A percentile compares a stretch with the other conserved stretches of the same genome.
These are phyloP conservation scores for Exophiala sp. DNA, from an alignment of 2,329 filamentous ascomycete genomes.

Conservation along the genomic window DNA sequence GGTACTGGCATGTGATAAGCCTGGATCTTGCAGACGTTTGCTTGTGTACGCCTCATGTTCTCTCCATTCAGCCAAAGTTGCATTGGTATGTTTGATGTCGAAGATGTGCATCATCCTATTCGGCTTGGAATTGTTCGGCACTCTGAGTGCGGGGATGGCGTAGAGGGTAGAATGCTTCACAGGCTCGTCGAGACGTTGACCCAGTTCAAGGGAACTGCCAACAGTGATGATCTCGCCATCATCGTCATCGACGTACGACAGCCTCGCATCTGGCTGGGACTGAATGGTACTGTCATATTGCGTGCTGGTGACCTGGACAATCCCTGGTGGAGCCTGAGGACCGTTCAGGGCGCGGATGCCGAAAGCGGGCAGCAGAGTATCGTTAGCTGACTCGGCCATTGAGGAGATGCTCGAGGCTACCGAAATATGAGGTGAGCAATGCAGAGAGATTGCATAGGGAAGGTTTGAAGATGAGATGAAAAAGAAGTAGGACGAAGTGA, in stretches of 20 bases:
- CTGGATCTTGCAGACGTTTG: conserved; percentile 11
- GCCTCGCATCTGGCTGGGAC: conserved; percentile 39
- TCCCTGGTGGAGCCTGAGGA: conserved; percentile 27
- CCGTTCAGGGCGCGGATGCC: conserved; percentile 26
- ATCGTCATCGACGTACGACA: conserved; percentile 47
- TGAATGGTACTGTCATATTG: conserved; percentile 44
- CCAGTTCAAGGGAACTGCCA: conserved; percentile 46
- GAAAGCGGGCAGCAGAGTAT: conserved; percentile 23
- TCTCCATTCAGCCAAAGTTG: conserved; percentile 25
- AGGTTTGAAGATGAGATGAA: background rate
- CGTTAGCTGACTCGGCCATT: conserved; percentile 10
- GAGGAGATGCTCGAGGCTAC: background rate
- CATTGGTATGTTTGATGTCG: conserved; percentile 35
- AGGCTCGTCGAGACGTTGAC: conserved; percentile 45
- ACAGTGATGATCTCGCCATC: conserved; percentile 47
- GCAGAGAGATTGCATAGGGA: background rate
- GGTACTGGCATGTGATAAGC: background rate
- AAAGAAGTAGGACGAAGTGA: background rate
- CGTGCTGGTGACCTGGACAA: conserved; percentile 40
- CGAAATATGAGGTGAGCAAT: background rate
- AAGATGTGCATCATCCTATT: conserved; percentile 43
- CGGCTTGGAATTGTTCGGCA: conserved; percentile 13
- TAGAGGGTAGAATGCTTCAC: conserved; percentile 6
- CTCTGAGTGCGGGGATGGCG: conserved; percentile 6
- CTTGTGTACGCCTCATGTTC: conserved; percentile 25